These are phyloP conservation scores for Graphilbum ipis-grandicollis DNA, from an alignment of 2,329 filamentous ascomycete genomes.

Conservation along the genomic window DNA sequence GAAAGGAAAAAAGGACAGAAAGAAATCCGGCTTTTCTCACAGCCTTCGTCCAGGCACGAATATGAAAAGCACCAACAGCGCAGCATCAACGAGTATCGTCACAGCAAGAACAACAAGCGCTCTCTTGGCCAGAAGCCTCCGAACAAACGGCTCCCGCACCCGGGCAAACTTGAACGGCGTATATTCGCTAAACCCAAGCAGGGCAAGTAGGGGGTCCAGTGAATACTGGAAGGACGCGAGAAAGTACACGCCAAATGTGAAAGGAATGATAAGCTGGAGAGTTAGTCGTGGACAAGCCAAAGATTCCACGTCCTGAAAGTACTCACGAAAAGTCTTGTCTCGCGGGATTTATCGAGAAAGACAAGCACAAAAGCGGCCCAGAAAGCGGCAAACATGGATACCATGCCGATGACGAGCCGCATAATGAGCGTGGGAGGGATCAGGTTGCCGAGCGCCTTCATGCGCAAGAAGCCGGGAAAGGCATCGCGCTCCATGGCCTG, in stretches of 20 bases:
- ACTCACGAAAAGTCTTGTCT: conserved; percentile 71
- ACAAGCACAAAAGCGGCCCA: conserved; percentile 92
- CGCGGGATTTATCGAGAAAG: conserved; percentile 62
- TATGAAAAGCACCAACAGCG: conserved; percentile 79
- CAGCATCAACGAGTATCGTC: conserved; percentile 60
- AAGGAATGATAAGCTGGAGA: conserved; percentile 56
- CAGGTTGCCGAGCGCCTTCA: conserved; percentile 89
- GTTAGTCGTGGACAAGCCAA: conserved; percentile 8
- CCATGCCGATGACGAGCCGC: conserved; percentile 67
- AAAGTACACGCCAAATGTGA: conserved; percentile 78
- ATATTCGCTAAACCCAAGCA: conserved; percentile 88
- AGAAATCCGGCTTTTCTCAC: too few species aligned
- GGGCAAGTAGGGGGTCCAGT: conserved; percentile 76
- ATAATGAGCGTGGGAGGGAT: conserved; percentile 82
- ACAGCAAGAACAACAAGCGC: conserved; percentile 65
- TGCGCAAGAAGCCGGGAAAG: conserved; percentile 90
- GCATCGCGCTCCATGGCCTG: conserved; percentile 99
- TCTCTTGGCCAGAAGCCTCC: conserved; percentile 67
- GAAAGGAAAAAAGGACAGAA: neutral
- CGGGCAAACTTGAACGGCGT: conserved; percentile 83
- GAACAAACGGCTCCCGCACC: conserved; percentile 81
- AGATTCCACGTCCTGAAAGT: neutral
- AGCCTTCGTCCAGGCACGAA: conserved; percentile 81
- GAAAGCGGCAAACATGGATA: conserved; percentile 78
- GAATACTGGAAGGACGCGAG: conserved; percentile 89